Percentiles rank a stretch among this genome's conserved stretches.
These are phyloP conservation scores for Dryas drummondii DNA, from an alignment of 306 rosid species.

Conservation along the genomic window DNA sequence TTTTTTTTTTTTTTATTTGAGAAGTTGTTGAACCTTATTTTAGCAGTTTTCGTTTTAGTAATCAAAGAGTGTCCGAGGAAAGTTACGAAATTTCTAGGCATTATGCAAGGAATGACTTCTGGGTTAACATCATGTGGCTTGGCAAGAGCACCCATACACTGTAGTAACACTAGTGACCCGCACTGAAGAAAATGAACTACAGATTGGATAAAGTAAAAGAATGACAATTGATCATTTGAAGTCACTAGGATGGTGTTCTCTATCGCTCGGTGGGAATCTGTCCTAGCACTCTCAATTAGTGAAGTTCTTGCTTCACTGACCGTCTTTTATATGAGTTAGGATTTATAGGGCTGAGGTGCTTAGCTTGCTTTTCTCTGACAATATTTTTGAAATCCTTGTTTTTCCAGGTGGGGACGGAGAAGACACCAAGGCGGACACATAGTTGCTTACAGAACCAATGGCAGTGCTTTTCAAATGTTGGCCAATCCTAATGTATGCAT, in stretches of 20 bases:
- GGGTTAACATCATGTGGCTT: not conserved
- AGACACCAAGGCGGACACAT: constrained; percentile 45
- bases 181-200: not conserved
- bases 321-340: not conserved
- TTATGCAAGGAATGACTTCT: not conserved
- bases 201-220: not conserved
- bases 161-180: not conserved
- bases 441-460: constrained; percentile 50
- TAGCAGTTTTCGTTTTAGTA: not conserved
- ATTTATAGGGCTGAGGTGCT: not conserved
- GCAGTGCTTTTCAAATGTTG: constrained; percentile 60
- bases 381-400: constrained; percentile 26
- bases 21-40: not conserved
- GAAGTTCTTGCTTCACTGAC: not conserved
- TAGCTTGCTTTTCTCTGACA: constrained; percentile 17
- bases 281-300: not conserved
- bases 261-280: not conserved
- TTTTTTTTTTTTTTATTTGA: not conserved
- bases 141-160: not conserved
- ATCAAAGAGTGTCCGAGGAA: not conserved
- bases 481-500: constrained; percentile 75
- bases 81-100: too few relatives aligned
- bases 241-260: constrained; percentile 7
- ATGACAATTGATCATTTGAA: not conserved
- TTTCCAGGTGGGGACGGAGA: constrained; percentile 74